Conservation (phyloP, 2,329 filamentous ascomycete species). For the Verticillium isaacii region DNA sequence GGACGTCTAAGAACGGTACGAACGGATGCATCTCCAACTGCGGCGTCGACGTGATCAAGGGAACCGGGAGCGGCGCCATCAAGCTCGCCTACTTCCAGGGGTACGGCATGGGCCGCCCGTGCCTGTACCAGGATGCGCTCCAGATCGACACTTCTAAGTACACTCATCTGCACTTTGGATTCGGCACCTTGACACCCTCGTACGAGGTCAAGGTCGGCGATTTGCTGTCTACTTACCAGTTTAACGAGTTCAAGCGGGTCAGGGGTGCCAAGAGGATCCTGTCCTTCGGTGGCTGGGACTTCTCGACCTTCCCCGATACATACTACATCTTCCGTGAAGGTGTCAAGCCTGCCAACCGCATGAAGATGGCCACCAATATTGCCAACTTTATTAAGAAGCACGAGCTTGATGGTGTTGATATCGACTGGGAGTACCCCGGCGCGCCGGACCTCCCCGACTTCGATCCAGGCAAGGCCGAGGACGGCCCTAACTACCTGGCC, state of each 20-base stretch:
- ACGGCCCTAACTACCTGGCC: conserved; percentile 18
- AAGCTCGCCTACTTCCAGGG: conserved; percentile 28
- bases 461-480: neutral
- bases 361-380: neutral
- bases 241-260: conserved; percentile 18
- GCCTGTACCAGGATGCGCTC: conserved; percentile 24
- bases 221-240: conserved; percentile 8
- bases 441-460: conserved; percentile 16
- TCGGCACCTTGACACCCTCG: conserved; percentile 17
- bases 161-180: conserved; percentile 31
- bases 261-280: conserved; percentile 9
- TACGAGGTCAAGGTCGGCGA: no score
- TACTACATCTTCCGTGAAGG: neutral
- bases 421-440: conserved; percentile 42
- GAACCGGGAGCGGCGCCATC: neutral
- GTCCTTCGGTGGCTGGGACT: conserved; percentile 3
- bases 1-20: conserved; percentile 13
- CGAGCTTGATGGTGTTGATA: conserved; percentile 31
- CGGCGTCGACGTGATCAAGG: conserved; percentile 23
- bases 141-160: neutral
- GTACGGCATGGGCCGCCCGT: conserved; percentile 24
- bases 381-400: neutral
- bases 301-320: neutral
- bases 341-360: neutral
- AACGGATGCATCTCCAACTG: conserved; percentile 27